Evolutionary conservation across 148 eudicot genomes (phyloP).

Genomic region (Fagopyrum homotropicum): DNA sequence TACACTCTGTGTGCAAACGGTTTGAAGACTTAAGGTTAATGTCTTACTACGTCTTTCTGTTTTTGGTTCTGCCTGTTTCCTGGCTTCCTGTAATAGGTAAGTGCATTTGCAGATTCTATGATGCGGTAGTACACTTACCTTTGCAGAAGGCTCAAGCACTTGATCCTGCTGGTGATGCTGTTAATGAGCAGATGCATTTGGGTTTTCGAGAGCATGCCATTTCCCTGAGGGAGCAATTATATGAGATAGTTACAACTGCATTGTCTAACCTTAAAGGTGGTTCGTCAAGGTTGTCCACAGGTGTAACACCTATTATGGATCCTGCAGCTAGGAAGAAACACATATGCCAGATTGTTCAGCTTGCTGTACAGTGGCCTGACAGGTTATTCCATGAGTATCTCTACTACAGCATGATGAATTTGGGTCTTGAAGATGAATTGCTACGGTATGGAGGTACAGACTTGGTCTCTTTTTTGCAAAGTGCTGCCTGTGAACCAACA

Average conservation of each 20-base stretch:
- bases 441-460: slow-evolving; percentile 96
- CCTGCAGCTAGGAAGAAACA: slow-evolving; percentile 65
- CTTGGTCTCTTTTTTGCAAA: slow-evolving; percentile 85
- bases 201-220: slow-evolving; percentile 60
- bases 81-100: background rate
- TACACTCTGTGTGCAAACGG: slow-evolving; percentile 84
- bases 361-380: slow-evolving; percentile 92
- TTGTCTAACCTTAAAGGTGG: slow-evolving; percentile 81
- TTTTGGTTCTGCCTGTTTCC: background rate
- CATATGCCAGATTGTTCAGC: slow-evolving; percentile 90
- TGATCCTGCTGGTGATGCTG: slow-evolving; percentile 91
- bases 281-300: slow-evolving; percentile 39
- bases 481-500: slow-evolving; percentile 59
- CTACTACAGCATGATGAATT: slow-evolving; percentile 68
- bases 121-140: slow-evolving; percentile 95
- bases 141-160: slow-evolving; percentile 92
- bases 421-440: slow-evolving; percentile 92
- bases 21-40: slow-evolving; percentile 89
- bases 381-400: slow-evolving; percentile 78
- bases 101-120: slow-evolving; percentile 69
- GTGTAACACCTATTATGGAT: slow-evolving; percentile 55
- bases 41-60: background rate
- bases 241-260: slow-evolving; percentile 68
- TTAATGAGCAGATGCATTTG: slow-evolving; percentile 75
- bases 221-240: slow-evolving; percentile 84